Base-by-base conservation (phyloP, 164 flowering plant species). In the Nymphaea thermarum region DNA sequence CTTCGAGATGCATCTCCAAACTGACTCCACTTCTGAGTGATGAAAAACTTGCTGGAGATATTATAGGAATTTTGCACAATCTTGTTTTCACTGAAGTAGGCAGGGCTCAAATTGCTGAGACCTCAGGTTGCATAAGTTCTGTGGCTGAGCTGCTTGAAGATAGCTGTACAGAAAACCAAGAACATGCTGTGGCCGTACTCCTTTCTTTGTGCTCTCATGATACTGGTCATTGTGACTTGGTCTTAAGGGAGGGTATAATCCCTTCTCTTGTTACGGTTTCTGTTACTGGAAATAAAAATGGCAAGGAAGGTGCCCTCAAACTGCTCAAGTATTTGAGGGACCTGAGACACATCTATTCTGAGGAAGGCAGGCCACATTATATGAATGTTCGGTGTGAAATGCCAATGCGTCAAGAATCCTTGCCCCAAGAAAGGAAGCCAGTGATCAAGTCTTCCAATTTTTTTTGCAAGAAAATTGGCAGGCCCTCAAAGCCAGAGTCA, bases 221-320 rank as follows among this genome's bases (percentile, higher is more conserved):
- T 16, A 62, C 67, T 43, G 74, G 83, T 41, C 86, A 82, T 67
- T 85, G 93, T 76, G 76, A 77, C 15, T 59, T 86, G 80, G 95
- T 86, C 43, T 71, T 85, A 89, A 79, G 80, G 2, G 97, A 86
- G 65, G 89, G 89, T 44, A 82, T 87, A 36, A 78, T 91, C 65
- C 83, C 95, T 43, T 43, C 82, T 42, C 86, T 93, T 3, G 72
- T 71, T 36, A 17, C 15, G 53, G 71, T 87, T 16, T 82, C 88
- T 41, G 43, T 77, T 43, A 87, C 87, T 71, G 97, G 98, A 42
- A 88, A 64, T 71, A 68, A 76, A 3, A 83, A 43, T 70, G 96
- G 79, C 42, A 85, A 77, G 77, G 82, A 65, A 11, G 70, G 53
- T 65, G 96, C 98, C 42, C 63, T 66, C 65, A 85, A 91, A 70